Evolutionary conservation across 805 yeast genomes (phyloP).

Genomic region (Pichia manshurica): DNA sequence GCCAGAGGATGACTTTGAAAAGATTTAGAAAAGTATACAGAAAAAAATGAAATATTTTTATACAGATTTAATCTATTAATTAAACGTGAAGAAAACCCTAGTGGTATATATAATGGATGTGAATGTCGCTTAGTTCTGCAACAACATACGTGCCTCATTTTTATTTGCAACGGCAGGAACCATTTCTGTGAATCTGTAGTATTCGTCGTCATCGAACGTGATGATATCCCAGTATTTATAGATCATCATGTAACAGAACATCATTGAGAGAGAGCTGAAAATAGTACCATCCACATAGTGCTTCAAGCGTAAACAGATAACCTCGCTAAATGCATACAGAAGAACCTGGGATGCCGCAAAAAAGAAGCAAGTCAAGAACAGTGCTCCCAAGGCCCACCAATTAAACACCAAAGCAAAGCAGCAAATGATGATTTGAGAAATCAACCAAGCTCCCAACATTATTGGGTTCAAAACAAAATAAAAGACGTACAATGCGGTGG

Average conservation of each 20-base stretch:
- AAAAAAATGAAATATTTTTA: neutral
- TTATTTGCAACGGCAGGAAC: conserved; percentile 20
- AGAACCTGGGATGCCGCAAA: conserved; percentile 77
- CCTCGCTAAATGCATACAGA: conserved; percentile 59
- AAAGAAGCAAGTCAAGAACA: conserved; percentile 61
- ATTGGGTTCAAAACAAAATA: conserved; percentile 68
- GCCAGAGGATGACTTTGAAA: conserved; percentile 27
- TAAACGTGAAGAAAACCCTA: no score
- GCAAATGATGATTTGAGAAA: conserved; percentile 65
- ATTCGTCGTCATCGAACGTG: conserved; percentile 91
- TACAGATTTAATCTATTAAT: no score
- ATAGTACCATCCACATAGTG: conserved; percentile 91
- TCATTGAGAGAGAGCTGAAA: conserved; percentile 73
- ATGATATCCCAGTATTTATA: conserved; percentile 96
- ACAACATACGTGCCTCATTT: conserved; percentile 12
- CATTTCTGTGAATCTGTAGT: conserved; percentile 35
- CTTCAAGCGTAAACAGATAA: conserved; percentile 62
- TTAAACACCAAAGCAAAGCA: conserved; percentile 57
- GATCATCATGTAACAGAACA: conserved; percentile 87
- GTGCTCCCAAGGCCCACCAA: conserved; percentile 89
- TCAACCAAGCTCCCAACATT: conserved; percentile 53
- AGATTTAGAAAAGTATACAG: conserved; percentile 14
- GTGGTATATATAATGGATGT: neutral
- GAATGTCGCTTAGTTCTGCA: conserved; percentile 8
- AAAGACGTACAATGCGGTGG: conserved; percentile 65